These are phyloP conservation scores for Petunia hybrid DNA, from an alignment of 305 asterid species.

Conservation along the genomic window DNA sequence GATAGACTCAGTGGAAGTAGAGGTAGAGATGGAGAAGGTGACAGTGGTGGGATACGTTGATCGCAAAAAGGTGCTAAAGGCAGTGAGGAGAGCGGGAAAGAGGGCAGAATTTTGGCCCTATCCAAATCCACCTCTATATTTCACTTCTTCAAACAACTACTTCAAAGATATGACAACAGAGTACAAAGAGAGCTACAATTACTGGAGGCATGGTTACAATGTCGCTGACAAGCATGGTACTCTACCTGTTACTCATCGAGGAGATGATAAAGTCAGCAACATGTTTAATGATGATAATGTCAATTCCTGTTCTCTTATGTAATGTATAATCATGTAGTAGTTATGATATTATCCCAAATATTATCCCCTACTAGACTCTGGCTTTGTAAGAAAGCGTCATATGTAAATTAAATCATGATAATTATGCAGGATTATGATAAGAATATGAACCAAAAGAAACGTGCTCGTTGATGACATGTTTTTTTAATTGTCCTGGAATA, in stretches of 20 bases:
- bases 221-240: constrained; percentile 67
- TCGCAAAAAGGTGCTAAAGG: constrained; percentile 81
- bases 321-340: constrained; percentile 9
- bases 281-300: constrained; percentile 88
- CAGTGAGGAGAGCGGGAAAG: constrained; percentile 86
- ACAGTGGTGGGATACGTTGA: constrained; percentile 78
- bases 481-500: too few species aligned
- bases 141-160: constrained; percentile 67
- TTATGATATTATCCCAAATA: too few species aligned
- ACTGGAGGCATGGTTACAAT: constrained; percentile 92
- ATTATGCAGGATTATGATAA: too few species aligned
- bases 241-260: constrained; percentile 69
- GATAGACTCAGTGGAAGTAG: constrained; percentile 74
- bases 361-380: too few species aligned
- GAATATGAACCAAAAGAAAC: too few species aligned
- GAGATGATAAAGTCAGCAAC: constrained; percentile 92
- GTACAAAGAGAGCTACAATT: constrained; percentile 84
- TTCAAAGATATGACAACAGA: constrained; percentile 73
- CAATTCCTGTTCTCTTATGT: constrained; percentile 78
- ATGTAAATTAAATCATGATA: too few species aligned
- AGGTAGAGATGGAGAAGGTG: constrained; percentile 79
- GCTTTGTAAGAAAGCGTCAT: too few species aligned
- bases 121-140: constrained; percentile 77
- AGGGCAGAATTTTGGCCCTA: constrained; percentile 97
- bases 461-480: too few species aligned